Evolutionary conservation across 1,139 yeast species (phyloP), one percentile per base, ranked within the genome.

Genomic region (Spathaspora sp.): DNA sequence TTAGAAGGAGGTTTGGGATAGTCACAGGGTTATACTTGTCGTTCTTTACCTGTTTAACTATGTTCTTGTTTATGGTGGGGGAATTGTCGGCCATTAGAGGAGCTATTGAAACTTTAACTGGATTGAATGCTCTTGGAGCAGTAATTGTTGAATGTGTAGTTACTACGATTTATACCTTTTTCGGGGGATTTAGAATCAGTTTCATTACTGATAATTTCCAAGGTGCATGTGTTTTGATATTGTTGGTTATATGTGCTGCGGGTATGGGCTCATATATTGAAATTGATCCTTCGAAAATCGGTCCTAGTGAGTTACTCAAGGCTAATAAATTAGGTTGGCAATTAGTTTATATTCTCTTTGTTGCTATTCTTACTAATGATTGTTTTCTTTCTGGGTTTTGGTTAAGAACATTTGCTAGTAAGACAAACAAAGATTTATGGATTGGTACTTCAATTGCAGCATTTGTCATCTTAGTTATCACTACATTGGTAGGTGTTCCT

Each of bases 341-440:
- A 72, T 76, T 91, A 54, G 67, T 90, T 38, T 91, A 89, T 64
- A 90, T 91, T 53, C 72, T 91, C 51, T 80, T 86, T 9, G 85
- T 91, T 39, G 97, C 97, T 25, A 86, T 91, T 60, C 78, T 89
- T 44, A 88, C 97, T 38, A 91, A 91, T 58, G 97, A 89, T 61
- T 82, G 91, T 59, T 90, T 91, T 64, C 72, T 91, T 78, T 81
- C 96, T 31, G 96, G 96, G 0, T 90, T 90, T 63, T 91, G 98
- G 98, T 71, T 91, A 54, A 77, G 98, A 60, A 87, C 98, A 0
- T 91, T 91, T 72, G 96, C 98, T 3, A 85, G 96, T 13, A 80
- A 81, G 52, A 71, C 90, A 9, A 81, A 89, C 64, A 81, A 74
- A 56, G 97, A 90, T 59, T 74, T 91, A 57, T 67, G 79, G 64